Conservation (phyloP, 768 basidiomycete genomes). For the Daedalea quercina region DNA sequence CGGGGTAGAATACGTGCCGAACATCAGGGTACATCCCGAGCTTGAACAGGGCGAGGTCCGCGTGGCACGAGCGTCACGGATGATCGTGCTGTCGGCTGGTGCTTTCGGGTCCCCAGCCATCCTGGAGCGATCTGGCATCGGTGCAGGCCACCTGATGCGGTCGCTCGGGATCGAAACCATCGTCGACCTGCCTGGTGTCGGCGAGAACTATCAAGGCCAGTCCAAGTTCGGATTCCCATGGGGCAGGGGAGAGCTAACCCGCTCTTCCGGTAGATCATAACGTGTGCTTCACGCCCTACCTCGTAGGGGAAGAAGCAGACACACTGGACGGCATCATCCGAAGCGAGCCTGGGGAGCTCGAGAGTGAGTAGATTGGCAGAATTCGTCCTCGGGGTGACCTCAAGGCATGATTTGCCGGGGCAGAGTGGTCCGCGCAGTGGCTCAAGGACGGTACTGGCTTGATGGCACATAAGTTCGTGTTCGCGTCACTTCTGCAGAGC, state of each 20-base stretch:
- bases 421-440: conserved; percentile 32
- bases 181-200: conserved; percentile 37
- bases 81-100: conserved; percentile 36
- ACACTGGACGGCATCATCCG: conserved; percentile 17
- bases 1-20: conserved; percentile 31
- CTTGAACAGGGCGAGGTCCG: conserved; percentile 6
- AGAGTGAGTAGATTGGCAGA: conserved; percentile 8
- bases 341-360: conserved; percentile 9
- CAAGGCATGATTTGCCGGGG: neutral
- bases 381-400: neutral
- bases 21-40: conserved; percentile 19
- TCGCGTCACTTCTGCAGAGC: too few relatives aligned
- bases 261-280: conserved; percentile 7
- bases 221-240: neutral
- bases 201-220: conserved; percentile 31
- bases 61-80: conserved; percentile 24
- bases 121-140: conserved; percentile 49
- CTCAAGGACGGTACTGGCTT: conserved; percentile 35
- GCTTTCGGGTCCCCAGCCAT: conserved; percentile 42
- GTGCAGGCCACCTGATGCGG: conserved; percentile 25
- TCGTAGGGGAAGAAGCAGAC: conserved; percentile 9
- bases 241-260: neutral
- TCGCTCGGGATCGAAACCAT: conserved; percentile 24
- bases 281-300: conserved; percentile 8
- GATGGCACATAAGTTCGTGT: conserved; percentile 45